Evolutionary conservation across 768 basidiomycete species (phyloP), one percentile per base, ranked within the genome.

Genomic region (Psilocybe azurescens): DNA sequence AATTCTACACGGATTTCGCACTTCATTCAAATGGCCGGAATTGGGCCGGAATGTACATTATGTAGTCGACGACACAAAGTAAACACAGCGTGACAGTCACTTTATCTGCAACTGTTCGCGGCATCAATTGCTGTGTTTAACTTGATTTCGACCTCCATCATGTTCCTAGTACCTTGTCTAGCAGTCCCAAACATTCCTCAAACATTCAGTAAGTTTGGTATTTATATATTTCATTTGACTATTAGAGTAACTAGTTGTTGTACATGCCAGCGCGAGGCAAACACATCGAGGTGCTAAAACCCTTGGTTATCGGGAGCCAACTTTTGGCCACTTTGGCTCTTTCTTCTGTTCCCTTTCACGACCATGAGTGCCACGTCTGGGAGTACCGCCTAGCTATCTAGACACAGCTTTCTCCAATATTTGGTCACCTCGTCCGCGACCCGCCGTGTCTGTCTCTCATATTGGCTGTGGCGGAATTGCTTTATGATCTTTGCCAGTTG

Each of bases 321-420:
- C 38, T 39, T 39, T 14, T 14, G 38, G 38, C 7, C 9, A 8
- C 38, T 44, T n/a, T n/a, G 41, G n/a, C 14, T 44, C 41, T 24
- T 24, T 44, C 41, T 44, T 44, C n/a, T 5, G n/a, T 13, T 44
- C 14, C 11, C n/a, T 44, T n/a, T 14, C 11, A 8, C 38, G 14
- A 39, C 14, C 14, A 13, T 14, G 41, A 13, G n/a, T n/a, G 5
- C n/a, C 41, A 44, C 41, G 20, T 8, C 52, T 14, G 14, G 18
- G 14, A 39, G 18, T 28, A 24, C 50, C 38, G 36, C 20, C n/a
- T 49, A 47, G 7, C n/a, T 53, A 16, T 65, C 60, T 20, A 51
- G 53, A 53, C 64, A 65, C 13, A 55, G 13, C 10, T 46, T 44
- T 20, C 64, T 32, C 64, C 64, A 65, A 20, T 3, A 55, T 39